Evolutionary conservation across 73 alveolate species (phyloP), one percentile per base, ranked within the genome.

Genomic region (Breviolum minutum): DNA sequence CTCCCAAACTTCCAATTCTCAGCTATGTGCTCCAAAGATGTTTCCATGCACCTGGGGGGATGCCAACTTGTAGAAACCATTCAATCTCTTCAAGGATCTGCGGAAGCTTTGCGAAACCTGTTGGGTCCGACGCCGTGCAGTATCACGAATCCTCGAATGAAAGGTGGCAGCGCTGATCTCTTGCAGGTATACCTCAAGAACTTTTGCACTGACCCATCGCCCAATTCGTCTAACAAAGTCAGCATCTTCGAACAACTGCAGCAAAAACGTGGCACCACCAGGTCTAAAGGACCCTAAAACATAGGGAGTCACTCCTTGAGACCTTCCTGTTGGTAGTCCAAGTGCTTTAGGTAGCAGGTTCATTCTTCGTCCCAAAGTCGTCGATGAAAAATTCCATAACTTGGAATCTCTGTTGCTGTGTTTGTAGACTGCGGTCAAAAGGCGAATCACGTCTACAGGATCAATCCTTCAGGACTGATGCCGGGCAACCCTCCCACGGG

Each of bases 401-500:
- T 6, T 30, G 27, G 14, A 8, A 40, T 80, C 69, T 10, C 88
- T 40, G 68, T 27, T 4, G 11, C 24, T 5, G 32, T 40, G 30
- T 9, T 69, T 69, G 26, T 10, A 80, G 69, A 48, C 69, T 30
- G 88, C 88, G 14, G 88, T 80, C 32, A 80, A 17, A 27, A 32
- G 48, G 4, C 32, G 4, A 2, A 80, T 17, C 27, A 80, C 88
- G 29, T 80, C 88, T 3, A 11, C 6, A 6, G 88, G 88, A 26
- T 80, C 88, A 32, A 80, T 80, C 69, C 88, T 6, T 2, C 70
- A 64, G 32, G 88, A 80, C 29, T 80, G 88, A 48, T 80, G 88
- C 11, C 54, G 8, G 7, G 88, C 88, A 11, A 69, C 88, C 7
- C 32, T 8, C 16, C 88, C 88, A 9, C 88, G 32, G 27, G 88